These are phyloP conservation scores for Fusarium austroafricanum DNA, from an alignment of 2,329 filamentous ascomycete genomes.

Conservation along the genomic window DNA sequence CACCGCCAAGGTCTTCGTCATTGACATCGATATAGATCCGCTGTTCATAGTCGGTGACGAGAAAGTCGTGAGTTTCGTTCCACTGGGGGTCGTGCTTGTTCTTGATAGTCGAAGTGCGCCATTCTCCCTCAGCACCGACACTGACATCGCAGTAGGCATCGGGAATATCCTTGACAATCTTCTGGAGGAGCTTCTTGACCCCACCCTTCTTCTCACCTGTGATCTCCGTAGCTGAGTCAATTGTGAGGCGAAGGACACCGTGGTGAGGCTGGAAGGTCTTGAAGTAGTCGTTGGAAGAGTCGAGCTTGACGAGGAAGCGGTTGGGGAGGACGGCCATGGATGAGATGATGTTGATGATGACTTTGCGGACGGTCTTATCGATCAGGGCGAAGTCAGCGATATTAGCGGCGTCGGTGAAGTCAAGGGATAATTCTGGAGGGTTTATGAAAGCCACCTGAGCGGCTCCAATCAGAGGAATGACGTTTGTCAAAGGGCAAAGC, in stretches of 20 bases:
- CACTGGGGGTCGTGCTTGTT: conserved; percentile 42
- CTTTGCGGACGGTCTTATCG: conserved; percentile 41
- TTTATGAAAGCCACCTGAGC: conserved; percentile 45
- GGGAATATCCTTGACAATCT: conserved; percentile 42
- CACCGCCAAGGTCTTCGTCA: conserved; percentile 40
- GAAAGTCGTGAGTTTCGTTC: conserved; percentile 46
- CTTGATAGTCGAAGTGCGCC: conserved; percentile 43
- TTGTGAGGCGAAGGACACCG: conserved; percentile 42
- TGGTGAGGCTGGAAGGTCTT: conserved; percentile 44
- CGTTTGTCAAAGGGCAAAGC: conserved; percentile 40
- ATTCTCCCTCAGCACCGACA: conserved; percentile 41
- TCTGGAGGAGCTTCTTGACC: conserved; percentile 37
- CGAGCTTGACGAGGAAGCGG: conserved; percentile 44
- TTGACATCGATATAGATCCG: conserved; percentile 38
- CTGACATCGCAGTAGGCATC: conserved; percentile 43
- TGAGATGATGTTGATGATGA: conserved; percentile 41
- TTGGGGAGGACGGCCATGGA: conserved; percentile 45
- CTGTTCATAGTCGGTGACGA: conserved; percentile 44
- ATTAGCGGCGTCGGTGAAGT: conserved; percentile 45
- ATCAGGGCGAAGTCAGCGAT: conserved; percentile 42
- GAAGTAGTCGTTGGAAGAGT: conserved; percentile 45
- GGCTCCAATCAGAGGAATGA: conserved; percentile 44
- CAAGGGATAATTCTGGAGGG: conserved; percentile 34
- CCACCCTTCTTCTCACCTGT: conserved; percentile 43
- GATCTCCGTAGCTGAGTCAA: conserved; percentile 37